phyloP scores from a whole-genome alignment of 2,329 filamentous ascomycete genomes.

The Pyrenophora seminiperda region DNA sequence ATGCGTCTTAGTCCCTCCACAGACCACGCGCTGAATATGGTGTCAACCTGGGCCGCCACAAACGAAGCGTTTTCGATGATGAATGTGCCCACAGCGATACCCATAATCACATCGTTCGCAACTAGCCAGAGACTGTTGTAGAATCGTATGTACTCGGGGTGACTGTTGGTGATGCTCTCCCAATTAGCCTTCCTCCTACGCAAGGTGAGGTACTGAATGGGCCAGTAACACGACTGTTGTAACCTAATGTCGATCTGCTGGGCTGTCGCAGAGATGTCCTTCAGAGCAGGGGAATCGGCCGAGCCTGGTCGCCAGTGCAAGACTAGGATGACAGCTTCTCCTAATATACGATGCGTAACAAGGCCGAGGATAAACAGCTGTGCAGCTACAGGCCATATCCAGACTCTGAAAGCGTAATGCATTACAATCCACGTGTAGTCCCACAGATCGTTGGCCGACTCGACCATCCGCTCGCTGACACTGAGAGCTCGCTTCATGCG shows the following conservation, averaged over 20 bases:
- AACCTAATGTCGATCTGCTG: slow-evolving; percentile 97
- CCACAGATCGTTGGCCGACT: slow-evolving; percentile 86
- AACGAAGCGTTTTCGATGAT: slow-evolving; percentile 92
- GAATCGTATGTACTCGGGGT: slow-evolving; percentile 97
- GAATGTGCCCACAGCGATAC: slow-evolving; percentile 93
- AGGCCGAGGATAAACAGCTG: slow-evolving; percentile 75
- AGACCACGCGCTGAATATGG: slow-evolving; percentile 77
- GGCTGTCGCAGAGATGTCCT: slow-evolving; percentile 94
- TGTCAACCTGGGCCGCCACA: slow-evolving; percentile 80
- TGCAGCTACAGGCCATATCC: slow-evolving; percentile 77
- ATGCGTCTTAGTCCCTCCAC: slow-evolving; percentile 86
- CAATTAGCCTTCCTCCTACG: slow-evolving; percentile 89
- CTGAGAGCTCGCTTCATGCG: slow-evolving; percentile 84
- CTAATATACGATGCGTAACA: slow-evolving; percentile 77
- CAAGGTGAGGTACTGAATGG: slow-evolving; percentile 90
- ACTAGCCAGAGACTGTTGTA: slow-evolving; percentile 99
- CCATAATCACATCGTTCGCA: slow-evolving; percentile 97
- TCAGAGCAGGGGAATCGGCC: slow-evolving; percentile 80
- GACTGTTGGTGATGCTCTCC: slow-evolving; percentile 92
- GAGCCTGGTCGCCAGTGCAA: slow-evolving; percentile 80
- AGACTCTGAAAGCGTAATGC: slow-evolving; percentile 73
- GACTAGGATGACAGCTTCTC: slow-evolving; percentile 76
- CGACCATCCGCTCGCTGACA: slow-evolving; percentile 91
- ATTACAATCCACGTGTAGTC: slow-evolving; percentile 72
- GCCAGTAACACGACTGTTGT: slow-evolving; percentile 99